Evolutionary conservation across 83 land plant species (phyloP).

Genomic region (Picea mariana): DNA sequence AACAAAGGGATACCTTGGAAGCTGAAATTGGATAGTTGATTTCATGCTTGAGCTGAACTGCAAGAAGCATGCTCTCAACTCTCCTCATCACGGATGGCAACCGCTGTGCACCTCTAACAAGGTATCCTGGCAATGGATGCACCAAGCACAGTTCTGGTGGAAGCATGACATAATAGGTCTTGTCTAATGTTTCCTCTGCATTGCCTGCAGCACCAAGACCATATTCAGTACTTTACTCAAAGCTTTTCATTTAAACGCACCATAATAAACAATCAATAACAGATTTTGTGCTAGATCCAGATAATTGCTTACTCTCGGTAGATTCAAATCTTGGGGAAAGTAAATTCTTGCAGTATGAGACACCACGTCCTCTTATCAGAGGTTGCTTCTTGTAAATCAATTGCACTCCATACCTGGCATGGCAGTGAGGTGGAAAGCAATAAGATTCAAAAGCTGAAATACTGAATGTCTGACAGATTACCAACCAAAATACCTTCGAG

Average conservation of each 20-base stretch:
- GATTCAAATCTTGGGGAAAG: constrained; percentile 97
- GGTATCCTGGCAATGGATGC: constrained; percentile 95
- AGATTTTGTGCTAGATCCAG: background rate
- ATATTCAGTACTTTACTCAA: background rate
- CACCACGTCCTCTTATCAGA: constrained; percentile 93
- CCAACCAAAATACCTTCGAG: background rate
- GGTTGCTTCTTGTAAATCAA: constrained; percentile 89
- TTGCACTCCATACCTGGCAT: constrained; percentile 89
- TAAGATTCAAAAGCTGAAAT: background rate
- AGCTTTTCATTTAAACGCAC: background rate
- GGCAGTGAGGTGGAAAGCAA: background rate
- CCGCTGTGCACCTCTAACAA: constrained; percentile 96
- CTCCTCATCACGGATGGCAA: constrained; percentile 97
- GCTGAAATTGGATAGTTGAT: constrained; percentile 87
- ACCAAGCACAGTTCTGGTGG: constrained; percentile 97
- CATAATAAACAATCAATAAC: background rate
- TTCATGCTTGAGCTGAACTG: constrained; percentile 80
- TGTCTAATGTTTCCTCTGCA: constrained; percentile 76
- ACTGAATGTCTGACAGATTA: background rate
- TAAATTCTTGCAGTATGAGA: constrained; percentile 98
- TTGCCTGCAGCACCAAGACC: constrained; percentile 50
- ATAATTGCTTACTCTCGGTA: constrained; percentile 64
- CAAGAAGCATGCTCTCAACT: constrained; percentile 99
- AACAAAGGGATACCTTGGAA: constrained; percentile 53
- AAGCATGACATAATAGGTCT: constrained; percentile 95